Conservation (phyloP, 164 flowering plant genomes). For the Umbilicus rupestris region DNA sequence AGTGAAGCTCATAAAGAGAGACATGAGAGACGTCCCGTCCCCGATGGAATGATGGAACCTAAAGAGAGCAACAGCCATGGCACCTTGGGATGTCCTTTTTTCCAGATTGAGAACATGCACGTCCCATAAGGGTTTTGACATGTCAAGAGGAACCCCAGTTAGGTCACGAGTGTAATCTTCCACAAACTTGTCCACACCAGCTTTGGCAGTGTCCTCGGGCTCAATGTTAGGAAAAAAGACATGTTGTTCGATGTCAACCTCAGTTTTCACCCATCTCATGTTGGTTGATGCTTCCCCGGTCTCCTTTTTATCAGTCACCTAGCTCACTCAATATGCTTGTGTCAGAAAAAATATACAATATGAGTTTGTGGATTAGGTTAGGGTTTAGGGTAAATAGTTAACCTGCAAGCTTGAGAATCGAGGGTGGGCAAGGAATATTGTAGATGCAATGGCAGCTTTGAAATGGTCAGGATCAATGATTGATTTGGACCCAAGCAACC, state of each 20-base stretch:
- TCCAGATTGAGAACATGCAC: conserved; percentile 43
- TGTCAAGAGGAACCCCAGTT: conserved; percentile 25
- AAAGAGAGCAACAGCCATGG: conserved; percentile 29
- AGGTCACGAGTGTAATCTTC: conserved; percentile 39
- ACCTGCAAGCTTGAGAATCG: conserved; percentile 44
- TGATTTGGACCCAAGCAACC: conserved; percentile 31
- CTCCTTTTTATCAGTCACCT: conserved; percentile 25
- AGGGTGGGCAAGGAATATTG: conserved; percentile 30
- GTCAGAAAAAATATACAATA: background rate
- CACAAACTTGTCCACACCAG: conserved; percentile 28
- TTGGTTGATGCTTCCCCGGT: background rate
- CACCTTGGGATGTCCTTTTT: conserved; percentile 22
- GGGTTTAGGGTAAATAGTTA: too few relatives aligned
- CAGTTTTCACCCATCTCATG: conserved; percentile 31
- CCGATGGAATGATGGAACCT: conserved; percentile 63
- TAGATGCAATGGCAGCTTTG: conserved; percentile 16
- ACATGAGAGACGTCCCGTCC: conserved; percentile 53
- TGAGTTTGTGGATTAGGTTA: too few relatives aligned
- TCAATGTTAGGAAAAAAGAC: conserved; percentile 26
- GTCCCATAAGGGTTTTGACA: conserved; percentile 54
- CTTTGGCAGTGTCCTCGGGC: conserved; percentile 10
- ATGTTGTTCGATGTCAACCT: conserved; percentile 36
- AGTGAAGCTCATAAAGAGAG: conserved; percentile 47
- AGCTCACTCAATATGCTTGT: background rate
- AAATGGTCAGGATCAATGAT: conserved; percentile 12